Conservation (phyloP, 2,329 filamentous ascomycete genomes). For the Sporothrix globosa region DNA sequence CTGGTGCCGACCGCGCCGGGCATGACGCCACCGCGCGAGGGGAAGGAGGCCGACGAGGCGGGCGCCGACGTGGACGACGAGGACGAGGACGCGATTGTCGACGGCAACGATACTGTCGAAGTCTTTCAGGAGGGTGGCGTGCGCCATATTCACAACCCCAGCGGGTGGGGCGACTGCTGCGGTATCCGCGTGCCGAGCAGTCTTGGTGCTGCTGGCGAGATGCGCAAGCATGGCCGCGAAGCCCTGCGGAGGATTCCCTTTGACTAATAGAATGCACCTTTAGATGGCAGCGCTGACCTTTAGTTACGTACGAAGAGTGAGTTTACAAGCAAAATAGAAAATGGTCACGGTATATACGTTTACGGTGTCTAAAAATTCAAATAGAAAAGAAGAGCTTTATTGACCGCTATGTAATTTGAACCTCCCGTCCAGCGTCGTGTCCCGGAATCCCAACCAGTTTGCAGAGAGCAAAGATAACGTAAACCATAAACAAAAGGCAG, state of each 20-base stretch:
- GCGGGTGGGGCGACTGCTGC: conserved; percentile 92
- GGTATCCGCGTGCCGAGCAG: conserved; percentile 97
- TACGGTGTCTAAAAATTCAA: neutral
- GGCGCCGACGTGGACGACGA: conserved; percentile 57
- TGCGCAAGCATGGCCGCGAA: conserved; percentile 71
- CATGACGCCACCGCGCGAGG: conserved; percentile 68
- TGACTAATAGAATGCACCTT: conserved; percentile 55
- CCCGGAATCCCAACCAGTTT: conserved; percentile 17
- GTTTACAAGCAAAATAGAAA: neutral
- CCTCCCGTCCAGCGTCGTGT: conserved; percentile 24
- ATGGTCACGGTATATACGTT: neutral
- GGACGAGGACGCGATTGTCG: conserved; percentile 53
- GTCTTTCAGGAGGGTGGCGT: conserved; percentile 66
- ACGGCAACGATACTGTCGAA: conserved; percentile 59
- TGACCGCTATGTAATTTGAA: conserved; percentile 16
- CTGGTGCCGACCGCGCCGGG: conserved; percentile 77
- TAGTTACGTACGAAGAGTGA: neutral
- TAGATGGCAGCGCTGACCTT: neutral
- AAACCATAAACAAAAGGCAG: neutral
- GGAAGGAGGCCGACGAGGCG: conserved; percentile 34
- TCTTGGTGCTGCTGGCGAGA: conserved; percentile 85
- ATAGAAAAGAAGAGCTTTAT: neutral
- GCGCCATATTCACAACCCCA: conserved; percentile 71
- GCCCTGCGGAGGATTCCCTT: conserved; percentile 77
- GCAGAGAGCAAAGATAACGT: neutral